These are phyloP conservation scores for Ramaria sp. DNA, from an alignment of 768 basidiomycete species.

Conservation along the genomic window DNA sequence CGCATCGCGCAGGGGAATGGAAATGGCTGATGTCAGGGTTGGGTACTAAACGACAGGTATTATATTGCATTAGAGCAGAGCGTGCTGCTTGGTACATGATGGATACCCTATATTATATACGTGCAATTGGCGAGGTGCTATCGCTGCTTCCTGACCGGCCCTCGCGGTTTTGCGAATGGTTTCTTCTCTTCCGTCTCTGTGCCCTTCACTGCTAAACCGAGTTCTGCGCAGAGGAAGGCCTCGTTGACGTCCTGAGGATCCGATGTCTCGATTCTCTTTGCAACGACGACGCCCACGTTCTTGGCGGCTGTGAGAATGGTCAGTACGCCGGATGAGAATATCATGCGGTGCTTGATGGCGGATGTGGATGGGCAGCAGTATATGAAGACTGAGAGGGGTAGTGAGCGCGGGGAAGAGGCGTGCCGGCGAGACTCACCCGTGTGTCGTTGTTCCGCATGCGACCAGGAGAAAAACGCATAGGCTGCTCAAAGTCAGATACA, in stretches of 20 bases:
- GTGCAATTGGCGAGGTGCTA: neutral
- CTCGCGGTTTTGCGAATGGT: conserved; percentile 60
- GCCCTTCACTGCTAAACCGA: conserved; percentile 27
- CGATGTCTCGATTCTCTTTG: conserved; percentile 71
- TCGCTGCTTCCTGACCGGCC: conserved; percentile 44
- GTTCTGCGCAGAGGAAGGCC: conserved; percentile 45
- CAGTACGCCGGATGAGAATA: conserved; percentile 68
- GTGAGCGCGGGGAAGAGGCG: neutral
- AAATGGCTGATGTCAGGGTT: neutral
- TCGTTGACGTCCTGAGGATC: conserved; percentile 66
- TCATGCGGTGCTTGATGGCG: conserved; percentile 78
- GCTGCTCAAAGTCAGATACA: conserved; percentile 18
- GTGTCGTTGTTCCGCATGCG: conserved; percentile 35
- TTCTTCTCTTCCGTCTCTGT: conserved; percentile 20
- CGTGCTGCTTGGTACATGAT: too few species aligned
- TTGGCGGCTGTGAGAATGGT: conserved; percentile 49
- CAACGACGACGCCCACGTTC: conserved; percentile 31
- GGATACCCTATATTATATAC: too few species aligned
- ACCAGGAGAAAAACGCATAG: conserved; percentile 59
- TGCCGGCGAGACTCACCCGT: conserved; percentile 38
- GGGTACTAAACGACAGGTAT: too few species aligned
- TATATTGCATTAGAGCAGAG: too few species aligned
- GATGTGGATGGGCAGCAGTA: conserved; percentile 82
- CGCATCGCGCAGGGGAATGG: conserved; percentile 28
- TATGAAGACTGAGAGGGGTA: conserved; percentile 56